Base-by-base conservation (phyloP, 306 rosid genomes). In the Castanospermum australe region DNA sequence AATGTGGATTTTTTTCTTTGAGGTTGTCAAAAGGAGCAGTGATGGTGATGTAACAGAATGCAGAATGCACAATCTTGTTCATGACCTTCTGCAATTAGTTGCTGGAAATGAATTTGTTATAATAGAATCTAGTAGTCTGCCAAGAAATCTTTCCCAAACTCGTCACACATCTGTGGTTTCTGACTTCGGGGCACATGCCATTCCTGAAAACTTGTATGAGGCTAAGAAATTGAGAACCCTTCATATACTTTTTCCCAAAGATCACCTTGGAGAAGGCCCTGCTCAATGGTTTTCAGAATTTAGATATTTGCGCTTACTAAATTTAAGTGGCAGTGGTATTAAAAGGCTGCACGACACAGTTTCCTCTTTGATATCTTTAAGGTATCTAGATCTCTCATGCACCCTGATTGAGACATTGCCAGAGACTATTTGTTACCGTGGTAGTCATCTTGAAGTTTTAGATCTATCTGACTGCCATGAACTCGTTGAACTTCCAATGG, bases 51-150 rank as follows among this genome's bases (percentile, higher is more conserved):
- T 45, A 6, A 61, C 17, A 2, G 78, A 73, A 17, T 83, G 63
- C 76, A 73, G 5, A 67, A 67, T 83, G 81, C 84, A 79, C 39
- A 74, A 78, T 30, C 80, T 72, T 39, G 30, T 83, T 51, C 73
- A 67, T 41, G 84, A 67, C 35, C 87, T 79, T 30, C 63, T 73
- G 44, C 76, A 57, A 6, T 51, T 73, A 0, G 42, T 83, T 47
- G 12, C 63, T 9, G 78, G 81, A 25, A 13, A n/a, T 9, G 87
- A 83, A 79, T 79, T 48, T 75, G 55, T 47, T 8, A 79, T 33
- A 8, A 10, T 79, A 4, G 84, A 76, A 15, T 25, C 67, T 22
- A 11, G 8, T 21, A 38, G 21, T 50, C 15, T 24, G 2, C 22
- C n/a, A 14, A 47, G 61, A 12, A 6, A 28, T 60, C 62, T 67